Evolutionary conservation across 2,329 filamentous ascomycete genomes (phyloP).

Genomic region (Elsinoe batatas): DNA sequence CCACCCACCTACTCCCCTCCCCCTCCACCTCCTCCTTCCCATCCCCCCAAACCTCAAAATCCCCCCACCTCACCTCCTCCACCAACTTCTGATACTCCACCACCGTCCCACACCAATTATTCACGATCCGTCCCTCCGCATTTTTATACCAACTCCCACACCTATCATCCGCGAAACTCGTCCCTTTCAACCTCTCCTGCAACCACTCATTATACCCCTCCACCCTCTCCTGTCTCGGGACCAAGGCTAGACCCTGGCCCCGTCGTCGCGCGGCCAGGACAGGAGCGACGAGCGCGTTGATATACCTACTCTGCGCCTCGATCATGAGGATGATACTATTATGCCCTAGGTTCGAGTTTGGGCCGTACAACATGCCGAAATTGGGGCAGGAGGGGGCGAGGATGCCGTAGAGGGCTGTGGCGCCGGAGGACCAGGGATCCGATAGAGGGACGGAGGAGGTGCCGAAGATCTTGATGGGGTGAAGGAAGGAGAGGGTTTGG

Average conservation of each 20-base stretch:
- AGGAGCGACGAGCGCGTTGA: slow-evolving; percentile 40
- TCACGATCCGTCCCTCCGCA: slow-evolving; percentile 44
- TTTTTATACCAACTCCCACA: slow-evolving; percentile 51
- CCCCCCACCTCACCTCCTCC: slow-evolving; percentile 34
- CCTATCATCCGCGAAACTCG: slow-evolving; percentile 44
- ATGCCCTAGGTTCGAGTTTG: slow-evolving; percentile 47
- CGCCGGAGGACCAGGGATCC: slow-evolving; percentile 46
- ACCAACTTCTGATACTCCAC: slow-evolving; percentile 45
- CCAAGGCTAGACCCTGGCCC: slow-evolving; percentile 35
- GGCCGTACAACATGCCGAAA: slow-evolving; percentile 49
- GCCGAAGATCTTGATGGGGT: slow-evolving; percentile 46
- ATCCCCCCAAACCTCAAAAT: slow-evolving; percentile 33
- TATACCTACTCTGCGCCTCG: slow-evolving; percentile 47
- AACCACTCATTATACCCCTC: slow-evolving; percentile 38
- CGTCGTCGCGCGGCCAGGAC: slow-evolving; percentile 37
- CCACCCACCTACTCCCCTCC: slow-evolving; percentile 30
- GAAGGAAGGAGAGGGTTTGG: slow-evolving; percentile 48
- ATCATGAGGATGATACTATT: slow-evolving; percentile 54
- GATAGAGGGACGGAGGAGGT: slow-evolving; percentile 33
- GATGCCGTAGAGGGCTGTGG: slow-evolving; percentile 42
- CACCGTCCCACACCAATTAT: slow-evolving; percentile 47
- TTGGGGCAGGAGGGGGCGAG: slow-evolving; percentile 45
- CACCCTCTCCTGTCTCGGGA: slow-evolving; percentile 33
- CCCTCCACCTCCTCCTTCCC: slow-evolving; percentile 26
- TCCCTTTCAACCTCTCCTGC: slow-evolving; percentile 35